Conservation (phyloP, 176 grass and related monocot genomes). For the Musa schizocarpa region DNA sequence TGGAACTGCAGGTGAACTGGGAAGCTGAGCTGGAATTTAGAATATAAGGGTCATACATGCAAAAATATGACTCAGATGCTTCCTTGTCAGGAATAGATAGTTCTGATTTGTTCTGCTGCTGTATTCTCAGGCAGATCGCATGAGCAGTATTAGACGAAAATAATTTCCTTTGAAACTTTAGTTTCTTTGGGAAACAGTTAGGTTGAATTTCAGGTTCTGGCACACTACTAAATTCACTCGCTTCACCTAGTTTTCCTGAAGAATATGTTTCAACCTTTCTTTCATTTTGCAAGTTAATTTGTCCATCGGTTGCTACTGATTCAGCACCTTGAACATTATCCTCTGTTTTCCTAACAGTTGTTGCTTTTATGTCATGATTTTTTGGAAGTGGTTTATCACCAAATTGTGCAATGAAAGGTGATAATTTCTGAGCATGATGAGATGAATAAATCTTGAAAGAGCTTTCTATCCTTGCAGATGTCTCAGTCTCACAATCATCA, state of each 20-base stretch:
- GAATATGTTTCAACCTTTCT: constrained; percentile 13
- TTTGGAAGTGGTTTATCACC: constrained; percentile 4
- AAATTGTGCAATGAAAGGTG: constrained; percentile 28
- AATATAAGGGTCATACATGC: constrained; percentile 66
- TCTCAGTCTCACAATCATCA: constrained; percentile 44
- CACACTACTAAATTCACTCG: constrained; percentile 39
- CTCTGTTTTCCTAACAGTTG: constrained; percentile 29
- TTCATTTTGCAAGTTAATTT: constrained; percentile 21
- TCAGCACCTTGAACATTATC: constrained; percentile 48
- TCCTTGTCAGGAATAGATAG: constrained; percentile 61
- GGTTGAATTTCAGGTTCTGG: constrained; percentile 69
- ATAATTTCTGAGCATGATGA: constrained; percentile 36
- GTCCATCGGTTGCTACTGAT: constrained; percentile 50
- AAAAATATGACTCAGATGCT: constrained; percentile 78
- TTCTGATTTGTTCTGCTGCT: constrained; percentile 68
- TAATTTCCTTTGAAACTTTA: constrained; percentile 70
- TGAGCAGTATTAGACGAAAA: constrained; percentile 54
- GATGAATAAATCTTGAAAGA: constrained; percentile 56
- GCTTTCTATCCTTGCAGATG: constrained; percentile 37
- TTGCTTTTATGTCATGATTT: constrained; percentile 22
- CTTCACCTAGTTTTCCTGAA: constrained; percentile 53
- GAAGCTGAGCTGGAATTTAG: constrained; percentile 65
- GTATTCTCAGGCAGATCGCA: constrained; percentile 69
- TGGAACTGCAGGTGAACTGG: constrained; percentile 70
- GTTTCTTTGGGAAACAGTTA: constrained; percentile 70